Evolutionary conservation across 176 grass and related monocot species (phyloP), one percentile per base, ranked within the genome.

Genomic region (Zoysia pacifica): DNA sequence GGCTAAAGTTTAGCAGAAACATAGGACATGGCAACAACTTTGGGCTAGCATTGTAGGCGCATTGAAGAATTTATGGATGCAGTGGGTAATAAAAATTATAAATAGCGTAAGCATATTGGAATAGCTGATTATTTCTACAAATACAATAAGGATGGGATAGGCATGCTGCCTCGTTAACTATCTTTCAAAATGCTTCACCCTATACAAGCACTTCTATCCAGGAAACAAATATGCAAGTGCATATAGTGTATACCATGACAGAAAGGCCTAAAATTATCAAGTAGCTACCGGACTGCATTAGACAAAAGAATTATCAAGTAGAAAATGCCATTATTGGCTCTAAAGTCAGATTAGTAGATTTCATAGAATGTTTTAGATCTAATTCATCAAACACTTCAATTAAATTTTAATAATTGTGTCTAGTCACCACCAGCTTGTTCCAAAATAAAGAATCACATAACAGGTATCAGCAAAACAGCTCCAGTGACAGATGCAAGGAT

Each of bases 251-350:
- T 9, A 16, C 49, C 28, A 28, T 28, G 28, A 28, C 36, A 28
- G n/a, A 40, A 19, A 60, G 62, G 14, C 12, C 52, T 15, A 2
- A 60, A 81, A 38, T 38, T 79, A 16, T 38, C n/a, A 49, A 79
- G 62, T 62, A 60, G 43, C 41, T 28, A 83, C 38, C n/a, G 51
- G 72, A 46, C 2, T 60, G 35, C 46, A 13, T 18, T 28, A 77
- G 2, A 11, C 73, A 73, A 83, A 74, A 73, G 14, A 14, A 20
- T 68, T 11, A 20, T 10, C 14, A 87, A 68, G 42, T 13, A 9
- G 37, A 67, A 60, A 67, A 35, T 54, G 2, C 9, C 53, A 39
- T 7, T 45, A 12, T 13, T n/a, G 47, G n/a, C 16, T 2, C 2
- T 65, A 14, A 51, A 62, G 15, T 63, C 1, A 12, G n/a, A 73